phyloP scores from a whole-genome alignment of 1,139 yeast species.

The Waltiozyma solani region DNA sequence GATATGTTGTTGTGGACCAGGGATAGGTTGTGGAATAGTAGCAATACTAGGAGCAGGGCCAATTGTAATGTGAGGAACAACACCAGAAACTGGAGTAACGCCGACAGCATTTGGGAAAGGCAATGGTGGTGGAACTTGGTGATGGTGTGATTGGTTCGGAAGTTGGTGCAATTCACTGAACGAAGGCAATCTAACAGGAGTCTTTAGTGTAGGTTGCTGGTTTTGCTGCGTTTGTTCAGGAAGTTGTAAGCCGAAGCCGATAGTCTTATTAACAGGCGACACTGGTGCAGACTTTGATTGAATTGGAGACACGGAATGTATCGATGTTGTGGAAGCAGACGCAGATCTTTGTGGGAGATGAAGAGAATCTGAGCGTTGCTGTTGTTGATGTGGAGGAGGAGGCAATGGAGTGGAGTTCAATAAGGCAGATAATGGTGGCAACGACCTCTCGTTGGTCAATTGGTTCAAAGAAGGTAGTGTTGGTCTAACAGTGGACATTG shows the following conservation, averaged over 20 bases:
- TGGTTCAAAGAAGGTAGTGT: background rate
- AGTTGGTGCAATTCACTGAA: constrained; percentile 6
- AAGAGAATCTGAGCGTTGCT: background rate
- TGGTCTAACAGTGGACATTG: background rate
- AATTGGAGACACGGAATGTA: too few species aligned
- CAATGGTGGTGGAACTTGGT: constrained; percentile 4
- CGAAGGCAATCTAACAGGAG: constrained; percentile 19
- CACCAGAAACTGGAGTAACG: constrained; percentile 1
- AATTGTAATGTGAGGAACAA: background rate
- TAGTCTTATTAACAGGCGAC: background rate
- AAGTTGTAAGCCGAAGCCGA: background rate
- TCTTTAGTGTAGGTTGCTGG: constrained; percentile 2
- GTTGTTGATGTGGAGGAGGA: background rate
- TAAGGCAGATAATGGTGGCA: constrained; percentile 10
- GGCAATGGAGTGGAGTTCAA: constrained; percentile 1
- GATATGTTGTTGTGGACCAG: constrained; percentile 8
- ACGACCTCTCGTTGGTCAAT: constrained; percentile 3
- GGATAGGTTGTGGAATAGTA: background rate
- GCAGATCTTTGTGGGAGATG: too few species aligned
- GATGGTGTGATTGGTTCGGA: constrained; percentile 1
- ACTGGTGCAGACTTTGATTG: constrained; percentile 1
- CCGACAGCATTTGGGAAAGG: constrained; percentile 8
- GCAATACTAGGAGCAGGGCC: background rate
- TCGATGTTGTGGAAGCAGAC: too few species aligned
- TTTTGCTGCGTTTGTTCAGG: too few species aligned